Evolutionary conservation across 305 asterid genomes (phyloP), one percentile per base, ranked within the genome.

Genomic region (Striga hermonthica): DNA sequence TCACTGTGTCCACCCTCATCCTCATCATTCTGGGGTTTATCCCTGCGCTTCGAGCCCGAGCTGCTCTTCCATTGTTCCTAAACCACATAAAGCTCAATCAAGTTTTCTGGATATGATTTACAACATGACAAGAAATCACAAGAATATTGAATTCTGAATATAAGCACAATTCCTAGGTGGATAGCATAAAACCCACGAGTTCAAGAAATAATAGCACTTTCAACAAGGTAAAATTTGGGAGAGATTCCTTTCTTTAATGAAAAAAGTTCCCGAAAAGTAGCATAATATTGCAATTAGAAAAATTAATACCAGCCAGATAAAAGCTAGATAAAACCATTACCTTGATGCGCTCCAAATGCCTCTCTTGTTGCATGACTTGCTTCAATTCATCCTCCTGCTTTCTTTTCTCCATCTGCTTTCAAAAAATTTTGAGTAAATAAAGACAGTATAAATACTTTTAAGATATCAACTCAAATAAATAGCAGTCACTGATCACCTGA

Each of bases 1-100:
- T 83, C 93, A 68, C 91, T 79, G 45, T 79, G 80, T 65, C 86
- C 96, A 14, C 88, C 90, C 61, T 88, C 97, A 67, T 93, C 99
- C 65, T 90, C 95, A 34, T 88, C 99, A 65, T 75, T 49, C 66
- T 78, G 92, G 65, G 82, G 74, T 69, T 85, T 87, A 57, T 87
- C 96, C 72, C 79, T 93, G 73, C 99, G 80, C 82, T 90, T 93
- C 45, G 92, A 81, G 57, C 73, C 80, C 63, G 80, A 66, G 65
- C 80, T 87, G 68, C 84, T 86, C 85, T 85, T 90, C 99, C 96
- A 86, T 88, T 88, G 97, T 83, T 90, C 96, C 99, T 93, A 60
- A 15, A 55, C 45, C 39, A 59, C 41, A 66, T 38, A 64, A 64
- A 74, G 14, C 13, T 15, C 11, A 14, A 16, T 14, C 9, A 14